Evolutionary conservation across 1,284 basidiomycete genomes (phyloP).

Genomic region (Boletus sp.): DNA sequence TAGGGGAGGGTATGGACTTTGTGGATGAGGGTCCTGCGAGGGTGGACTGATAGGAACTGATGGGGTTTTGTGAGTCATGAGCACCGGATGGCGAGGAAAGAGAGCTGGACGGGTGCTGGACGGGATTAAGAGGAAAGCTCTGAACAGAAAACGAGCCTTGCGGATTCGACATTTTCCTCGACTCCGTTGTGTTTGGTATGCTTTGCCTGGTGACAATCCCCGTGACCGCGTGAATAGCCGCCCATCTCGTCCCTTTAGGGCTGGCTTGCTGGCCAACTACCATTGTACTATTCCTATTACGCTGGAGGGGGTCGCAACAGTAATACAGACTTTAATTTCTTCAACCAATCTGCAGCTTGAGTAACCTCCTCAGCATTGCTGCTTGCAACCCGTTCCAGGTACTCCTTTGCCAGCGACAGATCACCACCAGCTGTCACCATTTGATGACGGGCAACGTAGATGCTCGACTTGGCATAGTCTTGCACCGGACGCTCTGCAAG

Average conservation of each 20-base stretch:
- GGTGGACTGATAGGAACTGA: constrained; percentile 20
- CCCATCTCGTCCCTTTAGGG: constrained; percentile 34
- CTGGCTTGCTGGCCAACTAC: too few species aligned
- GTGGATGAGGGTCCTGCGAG: constrained; percentile 35
- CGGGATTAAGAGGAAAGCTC: constrained; percentile 25
- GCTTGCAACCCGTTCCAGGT: constrained; percentile 65
- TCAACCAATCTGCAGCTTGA: constrained; percentile 60
- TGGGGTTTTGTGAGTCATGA: constrained; percentile 16
- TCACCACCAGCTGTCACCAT: constrained; percentile 59
- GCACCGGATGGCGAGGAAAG: constrained; percentile 6
- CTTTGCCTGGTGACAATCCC: constrained; percentile 38
- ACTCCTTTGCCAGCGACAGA: constrained; percentile 56
- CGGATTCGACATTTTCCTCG: constrained; percentile 55
- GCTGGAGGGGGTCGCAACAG: constrained; percentile 19
- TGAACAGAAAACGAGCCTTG: constrained; percentile 38
- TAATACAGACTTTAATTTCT: constrained; percentile 43
- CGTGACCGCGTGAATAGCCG: constrained; percentile 41
- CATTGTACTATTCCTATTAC: too few species aligned
- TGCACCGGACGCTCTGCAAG: constrained; percentile 57
- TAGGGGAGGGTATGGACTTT: constrained; percentile 4
- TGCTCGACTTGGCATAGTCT: constrained; percentile 75
- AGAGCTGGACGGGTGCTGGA: constrained; percentile 7
- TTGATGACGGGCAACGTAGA: constrained; percentile 79
- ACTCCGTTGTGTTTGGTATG: constrained; percentile 52
- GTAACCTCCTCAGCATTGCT: constrained; percentile 76